A percentile compares a stretch with the other conserved stretches of the same genome.
Conservation (phyloP, 805 yeast species). For the Candida xiaguanensis region DNA sequence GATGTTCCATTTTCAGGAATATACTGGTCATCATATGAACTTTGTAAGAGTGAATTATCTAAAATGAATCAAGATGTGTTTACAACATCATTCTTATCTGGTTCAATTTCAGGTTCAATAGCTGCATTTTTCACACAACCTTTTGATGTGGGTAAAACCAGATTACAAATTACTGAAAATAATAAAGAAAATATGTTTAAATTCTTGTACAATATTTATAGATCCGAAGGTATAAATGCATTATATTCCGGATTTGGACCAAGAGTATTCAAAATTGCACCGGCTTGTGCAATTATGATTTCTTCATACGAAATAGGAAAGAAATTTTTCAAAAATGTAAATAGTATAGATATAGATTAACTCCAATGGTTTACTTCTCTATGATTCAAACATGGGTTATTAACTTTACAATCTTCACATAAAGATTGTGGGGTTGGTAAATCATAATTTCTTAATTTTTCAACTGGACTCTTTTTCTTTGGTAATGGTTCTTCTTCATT, state of each 20-base stretch:
- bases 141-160: conserved; percentile 94
- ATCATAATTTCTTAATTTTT: conserved; percentile 2
- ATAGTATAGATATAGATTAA: conserved; percentile 4
- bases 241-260: conserved; percentile 87
- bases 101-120: conserved; percentile 76
- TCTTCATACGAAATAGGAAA: conserved; percentile 91
- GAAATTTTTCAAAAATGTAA: conserved; percentile 37
- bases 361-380: conserved; percentile 8
- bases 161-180: conserved; percentile 56
- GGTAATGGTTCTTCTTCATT: not conserved
- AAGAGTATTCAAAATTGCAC: conserved; percentile 86
- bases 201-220: conserved; percentile 59
- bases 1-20: conserved; percentile 96
- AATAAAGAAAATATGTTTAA: conserved; percentile 54
- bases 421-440: conserved; percentile 8
- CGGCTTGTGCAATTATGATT: conserved; percentile 98
- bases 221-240: conserved; percentile 74
- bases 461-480: not conserved
- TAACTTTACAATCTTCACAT: conserved; percentile 5
- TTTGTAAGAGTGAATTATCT: conserved; percentile 27
- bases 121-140: conserved; percentile 92
- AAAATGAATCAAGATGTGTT: conserved; percentile 43
- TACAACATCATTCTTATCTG: conserved; percentile 67
- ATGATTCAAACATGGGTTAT: conserved; percentile 3
- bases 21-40: conserved; percentile 87